Evolutionary conservation across 2,329 filamentous ascomycete species (phyloP), one percentile per base, ranked within the genome.

Genomic region (Colletotrichum liriopes): DNA sequence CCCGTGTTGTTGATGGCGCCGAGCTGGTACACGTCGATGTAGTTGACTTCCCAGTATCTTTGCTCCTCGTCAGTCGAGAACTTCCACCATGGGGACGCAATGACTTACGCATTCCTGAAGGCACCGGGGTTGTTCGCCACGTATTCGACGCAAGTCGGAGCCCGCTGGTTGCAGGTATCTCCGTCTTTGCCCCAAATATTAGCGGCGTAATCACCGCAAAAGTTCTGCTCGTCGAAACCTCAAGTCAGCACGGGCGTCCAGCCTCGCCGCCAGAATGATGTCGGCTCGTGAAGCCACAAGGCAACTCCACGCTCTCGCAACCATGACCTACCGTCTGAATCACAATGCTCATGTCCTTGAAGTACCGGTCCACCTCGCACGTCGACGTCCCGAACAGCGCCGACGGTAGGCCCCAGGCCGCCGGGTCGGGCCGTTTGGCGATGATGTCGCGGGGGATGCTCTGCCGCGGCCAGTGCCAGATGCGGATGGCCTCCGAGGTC

Each of bases 171-270:
- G 74, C 85, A 87, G 18, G 81, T 78, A 20, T 84, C 82, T 20
- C 61, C 66, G 16, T 78, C 75, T 5, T 75, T 75, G 23, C 78
- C 79, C 86, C 86, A 88, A 20, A 82, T 77, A 6, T 79, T 80
- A 52, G 81, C 91, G 0, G 92, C 93, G 86, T 93, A 95, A 77
- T 92, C 90, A 35, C 94, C 94, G 78, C 94, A 96, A 79, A 96
- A 94, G 63, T 93, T 86, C 85, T 87, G 55, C 6, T 43, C 23
- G 26, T 32, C 55, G 3, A 23, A 23, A 11, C 47, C 18, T 32
- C 26, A 5, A 11, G 67, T 69, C 51, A 69, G 65, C 45, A 26
- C 20, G 20, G 14, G 5, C 9, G 20, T 37, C n/a, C 23, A 26
- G 23, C 23, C 20, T 51, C 45, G 5, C 32, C 8, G 12, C 29